Evolutionary conservation across 306 rosid genomes (phyloP).

Genomic region (Ceratonia siliqua): DNA sequence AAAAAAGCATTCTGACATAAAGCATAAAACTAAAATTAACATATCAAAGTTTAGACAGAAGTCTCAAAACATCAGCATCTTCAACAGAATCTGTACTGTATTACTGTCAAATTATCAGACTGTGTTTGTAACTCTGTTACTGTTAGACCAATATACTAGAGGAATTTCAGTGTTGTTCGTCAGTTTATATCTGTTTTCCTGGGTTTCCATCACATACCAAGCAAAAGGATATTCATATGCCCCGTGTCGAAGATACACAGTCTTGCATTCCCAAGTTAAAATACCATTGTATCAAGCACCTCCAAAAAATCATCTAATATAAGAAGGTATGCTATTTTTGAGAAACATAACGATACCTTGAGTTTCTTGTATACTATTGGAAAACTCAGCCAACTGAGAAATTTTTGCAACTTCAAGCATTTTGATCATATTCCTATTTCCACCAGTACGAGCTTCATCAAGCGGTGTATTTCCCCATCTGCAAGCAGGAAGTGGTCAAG

Average conservation of each 20-base stretch:
- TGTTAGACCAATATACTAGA: no score
- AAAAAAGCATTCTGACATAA: no score
- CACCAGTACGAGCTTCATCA: constrained; percentile 57
- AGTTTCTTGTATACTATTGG: constrained; percentile 32
- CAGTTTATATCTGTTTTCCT: no score
- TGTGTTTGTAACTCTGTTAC: no score
- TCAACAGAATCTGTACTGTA: no score
- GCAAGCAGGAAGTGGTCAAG: constrained; percentile 27
- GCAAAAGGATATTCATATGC: neutral
- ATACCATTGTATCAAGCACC: neutral
- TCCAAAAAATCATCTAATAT: neutral
- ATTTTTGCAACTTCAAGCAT: constrained; percentile 56
- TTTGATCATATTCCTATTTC: constrained; percentile 53
- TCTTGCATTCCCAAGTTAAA: neutral
- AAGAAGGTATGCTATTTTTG: neutral
- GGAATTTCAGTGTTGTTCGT: no score
- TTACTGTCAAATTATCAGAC: no score
- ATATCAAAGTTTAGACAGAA: no score
- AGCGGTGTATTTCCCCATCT: constrained; percentile 80
- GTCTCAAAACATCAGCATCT: no score
- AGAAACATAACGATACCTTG: constrained; percentile 32
- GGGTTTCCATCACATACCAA: no score
- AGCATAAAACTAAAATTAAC: no score
- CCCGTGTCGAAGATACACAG: neutral
- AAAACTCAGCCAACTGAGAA: constrained; percentile 46